phyloP scores from a whole-genome alignment of 2,329 filamentous ascomycete species.

The Simplicillium aogashimaense region DNA sequence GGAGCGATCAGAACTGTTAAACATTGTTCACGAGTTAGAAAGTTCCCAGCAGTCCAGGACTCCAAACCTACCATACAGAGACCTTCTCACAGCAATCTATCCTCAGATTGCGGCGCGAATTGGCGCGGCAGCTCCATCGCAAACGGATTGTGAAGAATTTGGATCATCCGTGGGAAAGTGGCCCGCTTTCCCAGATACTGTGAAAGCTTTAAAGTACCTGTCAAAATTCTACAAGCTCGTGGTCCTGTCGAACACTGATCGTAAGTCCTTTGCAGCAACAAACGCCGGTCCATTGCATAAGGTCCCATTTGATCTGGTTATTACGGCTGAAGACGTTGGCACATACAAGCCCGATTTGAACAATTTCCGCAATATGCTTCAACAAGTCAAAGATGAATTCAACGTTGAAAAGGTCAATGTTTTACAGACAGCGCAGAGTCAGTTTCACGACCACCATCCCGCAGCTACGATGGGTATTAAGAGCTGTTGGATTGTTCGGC shows the following conservation, averaged over 20 bases:
- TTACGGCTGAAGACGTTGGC: conserved; percentile 63
- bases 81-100: conserved; percentile 39
- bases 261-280: conserved; percentile 19
- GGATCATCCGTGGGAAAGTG: conserved; percentile 41
- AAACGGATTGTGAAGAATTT: conserved; percentile 32
- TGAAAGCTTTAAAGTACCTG: conserved; percentile 39
- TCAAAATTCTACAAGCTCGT: conserved; percentile 45
- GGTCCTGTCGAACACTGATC: conserved; percentile 51
- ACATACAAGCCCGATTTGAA: conserved; percentile 56
- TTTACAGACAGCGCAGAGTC: conserved; percentile 58
- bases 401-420: conserved; percentile 42
- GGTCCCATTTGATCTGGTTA: conserved; percentile 48
- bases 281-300: conserved; percentile 29
- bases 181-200: conserved; percentile 47
- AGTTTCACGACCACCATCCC: conserved; percentile 58
- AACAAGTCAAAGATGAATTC: conserved; percentile 39
- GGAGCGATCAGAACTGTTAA: conserved; percentile 20
- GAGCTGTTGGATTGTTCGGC: conserved; percentile 56
- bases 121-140: conserved; percentile 16
- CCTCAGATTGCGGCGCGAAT: conserved; percentile 30
- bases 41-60: conserved; percentile 37
- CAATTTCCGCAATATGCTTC: conserved; percentile 60
- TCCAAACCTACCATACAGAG: conserved; percentile 45
- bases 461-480: conserved; percentile 49
- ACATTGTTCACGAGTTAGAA: conserved; percentile 30